Conservation (phyloP, 306 rosid species). For the Cucumis cinereus region DNA sequence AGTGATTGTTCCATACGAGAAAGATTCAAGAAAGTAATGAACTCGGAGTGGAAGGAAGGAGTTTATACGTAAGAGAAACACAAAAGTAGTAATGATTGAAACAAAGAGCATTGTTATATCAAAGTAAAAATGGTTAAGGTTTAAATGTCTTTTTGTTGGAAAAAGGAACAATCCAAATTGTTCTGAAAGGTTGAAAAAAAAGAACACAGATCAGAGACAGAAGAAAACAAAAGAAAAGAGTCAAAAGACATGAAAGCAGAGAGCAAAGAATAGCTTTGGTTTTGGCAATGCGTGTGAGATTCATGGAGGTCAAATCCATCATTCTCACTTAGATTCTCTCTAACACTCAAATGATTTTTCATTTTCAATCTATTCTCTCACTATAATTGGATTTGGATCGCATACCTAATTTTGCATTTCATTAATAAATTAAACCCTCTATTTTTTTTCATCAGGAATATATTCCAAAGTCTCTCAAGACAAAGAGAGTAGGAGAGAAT, state of each 20-base stretch:
- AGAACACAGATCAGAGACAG: background rate
- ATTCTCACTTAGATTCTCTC: background rate
- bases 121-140: background rate
- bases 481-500: background rate
- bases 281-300: slow-evolving; percentile 4
- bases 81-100: background rate
- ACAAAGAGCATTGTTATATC: background rate
- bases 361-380: background rate
- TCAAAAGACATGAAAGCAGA: background rate
- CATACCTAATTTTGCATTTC: background rate
- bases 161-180: background rate
- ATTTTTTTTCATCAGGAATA: background rate
- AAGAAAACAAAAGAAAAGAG: background rate
- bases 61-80: too few species aligned
- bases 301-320: slow-evolving; percentile 8
- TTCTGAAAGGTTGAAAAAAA: background rate
- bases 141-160: background rate
- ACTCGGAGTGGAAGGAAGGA: too few species aligned
- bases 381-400: background rate
- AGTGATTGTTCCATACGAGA: too few species aligned
- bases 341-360: background rate
- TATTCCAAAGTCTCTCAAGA: background rate
- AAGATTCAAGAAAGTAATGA: too few species aligned
- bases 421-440: background rate
- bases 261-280: background rate